Evolutionary conservation across 306 rosid species (phyloP).

Genomic region (Trifolium dubium): DNA sequence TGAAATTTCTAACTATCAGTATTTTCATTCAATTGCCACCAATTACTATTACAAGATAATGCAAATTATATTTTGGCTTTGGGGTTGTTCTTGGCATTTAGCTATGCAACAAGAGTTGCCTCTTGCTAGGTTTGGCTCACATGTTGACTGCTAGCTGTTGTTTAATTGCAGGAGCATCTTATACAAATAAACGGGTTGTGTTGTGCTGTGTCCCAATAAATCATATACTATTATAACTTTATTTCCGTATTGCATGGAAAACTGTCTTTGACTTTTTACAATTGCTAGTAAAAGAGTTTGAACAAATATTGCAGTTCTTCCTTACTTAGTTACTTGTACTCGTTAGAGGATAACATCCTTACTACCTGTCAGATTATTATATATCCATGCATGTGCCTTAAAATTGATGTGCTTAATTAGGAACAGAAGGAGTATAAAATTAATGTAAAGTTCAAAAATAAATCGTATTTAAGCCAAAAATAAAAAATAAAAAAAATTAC

Average conservation of each 20-base stretch:
- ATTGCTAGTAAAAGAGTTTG: neutral
- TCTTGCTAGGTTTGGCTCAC: slow-evolving; percentile 3
- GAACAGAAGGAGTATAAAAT: too few species aligned
- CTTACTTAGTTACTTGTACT: too few species aligned
- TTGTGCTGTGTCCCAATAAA: neutral
- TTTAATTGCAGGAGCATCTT: neutral
- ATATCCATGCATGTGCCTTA: too few species aligned
- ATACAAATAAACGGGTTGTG: neutral
- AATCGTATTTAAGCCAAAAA: too few species aligned
- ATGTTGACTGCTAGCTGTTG: neutral
- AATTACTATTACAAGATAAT: neutral
- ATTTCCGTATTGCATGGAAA: neutral
- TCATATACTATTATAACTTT: neutral
- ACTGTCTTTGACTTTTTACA: neutral
- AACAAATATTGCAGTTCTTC: neutral
- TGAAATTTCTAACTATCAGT: too few species aligned
- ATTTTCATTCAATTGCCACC: neutral
- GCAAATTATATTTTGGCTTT: neutral
- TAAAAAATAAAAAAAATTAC: neutral
- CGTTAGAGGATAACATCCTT: too few species aligned
- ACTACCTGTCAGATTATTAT: too few species aligned
- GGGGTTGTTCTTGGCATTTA: neutral
- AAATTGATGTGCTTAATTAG: too few species aligned
- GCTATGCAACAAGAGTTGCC: neutral
- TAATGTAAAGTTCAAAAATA: too few species aligned